phyloP scores from a whole-genome alignment of 1,284 basidiomycete species.

The Pseudozyma pruni region DNA sequence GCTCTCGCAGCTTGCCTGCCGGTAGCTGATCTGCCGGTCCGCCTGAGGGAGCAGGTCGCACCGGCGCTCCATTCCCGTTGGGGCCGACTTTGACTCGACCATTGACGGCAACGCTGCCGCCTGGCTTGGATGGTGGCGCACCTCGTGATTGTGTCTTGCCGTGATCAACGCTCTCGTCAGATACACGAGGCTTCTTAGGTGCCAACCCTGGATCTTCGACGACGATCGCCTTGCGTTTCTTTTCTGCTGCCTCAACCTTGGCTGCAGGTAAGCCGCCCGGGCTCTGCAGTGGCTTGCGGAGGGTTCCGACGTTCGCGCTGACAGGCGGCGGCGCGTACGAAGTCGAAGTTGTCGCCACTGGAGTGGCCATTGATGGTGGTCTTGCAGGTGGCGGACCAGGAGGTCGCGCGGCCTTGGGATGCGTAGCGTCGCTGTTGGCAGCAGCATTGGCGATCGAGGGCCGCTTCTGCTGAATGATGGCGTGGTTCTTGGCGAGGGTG shows the following conservation, averaged over 20 bases:
- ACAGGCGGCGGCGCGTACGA: constrained; percentile 19
- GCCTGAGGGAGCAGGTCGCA: constrained; percentile 15
- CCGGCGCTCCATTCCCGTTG: constrained; percentile 2
- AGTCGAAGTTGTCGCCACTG: constrained; percentile 3
- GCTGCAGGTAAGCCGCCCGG: constrained; percentile 5
- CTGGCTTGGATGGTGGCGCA: neutral
- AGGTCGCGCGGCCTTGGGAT: constrained; percentile 6
- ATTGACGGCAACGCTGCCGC: neutral
- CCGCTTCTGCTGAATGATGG: constrained; percentile 13
- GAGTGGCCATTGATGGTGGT: constrained; percentile 11
- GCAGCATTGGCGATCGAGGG: neutral
- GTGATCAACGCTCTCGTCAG: constrained; percentile 5
- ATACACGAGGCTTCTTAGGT: constrained; percentile 35
- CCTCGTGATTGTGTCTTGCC: constrained; percentile 7
- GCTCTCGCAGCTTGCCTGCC: constrained; percentile 17
- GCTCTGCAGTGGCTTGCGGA: constrained; percentile 6
- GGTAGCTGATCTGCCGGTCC: constrained; percentile 19
- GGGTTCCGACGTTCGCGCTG: neutral
- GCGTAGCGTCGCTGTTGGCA: constrained; percentile 1
- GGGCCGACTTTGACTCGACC: constrained; percentile 5
- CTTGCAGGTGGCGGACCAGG: constrained; percentile 12
- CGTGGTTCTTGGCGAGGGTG: constrained; percentile 33
- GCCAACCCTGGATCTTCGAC: constrained; percentile 22
- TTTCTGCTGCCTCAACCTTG: constrained; percentile 12
- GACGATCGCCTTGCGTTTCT: constrained; percentile 44